A percentile compares a stretch with the other conserved stretches of the same genome.
Conservation (phyloP, 768 basidiomycete species). For the Serendipita sp. region DNA sequence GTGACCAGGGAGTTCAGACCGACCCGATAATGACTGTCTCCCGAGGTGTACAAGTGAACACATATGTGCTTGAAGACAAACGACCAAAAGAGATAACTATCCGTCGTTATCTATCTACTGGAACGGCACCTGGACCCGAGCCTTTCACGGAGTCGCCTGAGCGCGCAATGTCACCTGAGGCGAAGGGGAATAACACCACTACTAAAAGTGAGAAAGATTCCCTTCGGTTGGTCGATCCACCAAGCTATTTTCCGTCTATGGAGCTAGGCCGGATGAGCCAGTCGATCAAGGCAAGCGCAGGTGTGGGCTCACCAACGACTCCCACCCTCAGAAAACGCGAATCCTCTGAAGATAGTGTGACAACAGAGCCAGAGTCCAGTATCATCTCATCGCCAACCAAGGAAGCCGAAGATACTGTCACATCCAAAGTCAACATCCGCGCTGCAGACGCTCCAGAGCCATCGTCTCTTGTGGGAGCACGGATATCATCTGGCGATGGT, state of each 20-base stretch:
- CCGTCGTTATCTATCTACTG: not conserved
- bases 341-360: not conserved
- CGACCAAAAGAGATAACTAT: not conserved
- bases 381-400: constrained; percentile 3
- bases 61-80: not conserved
- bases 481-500: not conserved
- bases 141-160: not conserved
- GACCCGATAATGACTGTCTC: constrained; percentile 1
- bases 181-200: not conserved
- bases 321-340: not conserved
- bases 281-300: not conserved
- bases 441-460: not conserved
- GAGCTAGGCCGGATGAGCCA: not conserved
- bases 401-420: not conserved
- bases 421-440: not conserved
- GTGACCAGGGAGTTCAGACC: constrained; percentile 3
- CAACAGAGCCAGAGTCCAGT: not conserved
- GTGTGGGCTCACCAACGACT: not conserved
- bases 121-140: not conserved
- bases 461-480: not conserved
- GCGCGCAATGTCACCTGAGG: not conserved
- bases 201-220: not conserved
- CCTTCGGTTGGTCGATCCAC: not conserved
- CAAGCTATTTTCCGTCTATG: not conserved
- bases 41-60: constrained; percentile 3